phyloP scores from a whole-genome alignment of 768 basidiomycete species.

The Kwoniella mangroviensis region DNA sequence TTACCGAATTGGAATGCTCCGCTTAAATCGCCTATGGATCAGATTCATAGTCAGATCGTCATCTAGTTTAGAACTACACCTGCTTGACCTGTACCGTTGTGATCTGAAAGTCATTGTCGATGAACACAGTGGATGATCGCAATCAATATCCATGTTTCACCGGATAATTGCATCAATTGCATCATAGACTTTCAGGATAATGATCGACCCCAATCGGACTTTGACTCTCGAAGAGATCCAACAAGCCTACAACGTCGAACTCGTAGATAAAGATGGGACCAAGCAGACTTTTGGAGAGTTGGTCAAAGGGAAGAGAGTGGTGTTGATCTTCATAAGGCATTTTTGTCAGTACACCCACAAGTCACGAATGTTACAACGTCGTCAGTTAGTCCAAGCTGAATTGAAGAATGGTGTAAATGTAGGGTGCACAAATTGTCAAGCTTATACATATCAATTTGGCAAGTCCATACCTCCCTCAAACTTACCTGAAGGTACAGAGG shows the following conservation, averaged over 20 bases:
- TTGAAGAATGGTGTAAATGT: not conserved
- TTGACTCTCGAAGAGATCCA: slow-evolving; percentile 20
- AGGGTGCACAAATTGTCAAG: slow-evolving; percentile 47
- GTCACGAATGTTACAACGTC: too few relatives aligned
- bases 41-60: not conserved
- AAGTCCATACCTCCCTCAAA: slow-evolving; percentile 30
- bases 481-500: slow-evolving; percentile 26
- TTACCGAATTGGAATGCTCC: not conserved
- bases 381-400: not conserved
- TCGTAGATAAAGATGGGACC: slow-evolving; percentile 25
- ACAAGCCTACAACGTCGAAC: slow-evolving; percentile 8
- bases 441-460: slow-evolving; percentile 24
- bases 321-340: slow-evolving; percentile 39
- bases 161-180: not conserved
- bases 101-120: not conserved
- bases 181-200: not conserved
- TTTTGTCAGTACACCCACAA: slow-evolving; percentile 26
- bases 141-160: too few relatives aligned
- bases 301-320: slow-evolving; percentile 13
- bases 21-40: not conserved
- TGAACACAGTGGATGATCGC: not conserved
- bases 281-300: slow-evolving; percentile 25
- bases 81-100: too few relatives aligned
- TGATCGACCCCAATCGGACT: not conserved
- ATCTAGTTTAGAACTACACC: too few relatives aligned